Conservation (phyloP, 305 asterid genomes). For the Coffea humblotiana region DNA sequence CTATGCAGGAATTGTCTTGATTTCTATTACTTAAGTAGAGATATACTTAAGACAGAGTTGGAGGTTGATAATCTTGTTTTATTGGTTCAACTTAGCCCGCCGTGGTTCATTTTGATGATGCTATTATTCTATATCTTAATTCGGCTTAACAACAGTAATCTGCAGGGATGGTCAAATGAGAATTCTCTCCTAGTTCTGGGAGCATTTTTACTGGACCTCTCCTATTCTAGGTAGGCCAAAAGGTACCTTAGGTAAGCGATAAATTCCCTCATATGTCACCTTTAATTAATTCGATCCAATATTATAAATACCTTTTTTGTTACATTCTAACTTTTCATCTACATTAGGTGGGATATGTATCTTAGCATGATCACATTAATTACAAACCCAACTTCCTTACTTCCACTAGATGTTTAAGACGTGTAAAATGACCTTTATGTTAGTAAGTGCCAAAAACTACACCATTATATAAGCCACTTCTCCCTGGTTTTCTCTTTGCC, state of each 20-base stretch:
- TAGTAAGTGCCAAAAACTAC: background rate
- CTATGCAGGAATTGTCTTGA: background rate
- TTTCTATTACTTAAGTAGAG: too few relatives aligned
- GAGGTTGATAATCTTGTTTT: background rate
- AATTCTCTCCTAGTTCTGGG: background rate
- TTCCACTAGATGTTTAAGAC: background rate
- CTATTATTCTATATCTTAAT: background rate
- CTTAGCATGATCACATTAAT: background rate
- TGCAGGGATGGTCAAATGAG: background rate
- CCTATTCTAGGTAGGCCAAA: too few relatives aligned
- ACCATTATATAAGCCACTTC: background rate
- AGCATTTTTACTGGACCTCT: background rate
- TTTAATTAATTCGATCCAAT: too few relatives aligned
- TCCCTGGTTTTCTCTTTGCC: background rate
- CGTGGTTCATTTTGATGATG: background rate
- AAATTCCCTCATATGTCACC: too few relatives aligned
- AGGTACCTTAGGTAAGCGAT: too few relatives aligned
- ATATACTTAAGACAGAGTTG: background rate
- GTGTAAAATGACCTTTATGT: background rate
- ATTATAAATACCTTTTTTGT: too few relatives aligned
- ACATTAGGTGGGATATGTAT: background rate
- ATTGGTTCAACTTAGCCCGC: too few relatives aligned
- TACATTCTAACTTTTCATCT: background rate
- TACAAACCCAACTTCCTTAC: background rate
- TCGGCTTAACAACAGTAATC: background rate